A percentile compares a stretch with the other conserved stretches of the same genome.
These are phyloP conservation scores for Albifimbria verrucaria DNA, from an alignment of 2,329 filamentous ascomycete species.

Conservation along the genomic window DNA sequence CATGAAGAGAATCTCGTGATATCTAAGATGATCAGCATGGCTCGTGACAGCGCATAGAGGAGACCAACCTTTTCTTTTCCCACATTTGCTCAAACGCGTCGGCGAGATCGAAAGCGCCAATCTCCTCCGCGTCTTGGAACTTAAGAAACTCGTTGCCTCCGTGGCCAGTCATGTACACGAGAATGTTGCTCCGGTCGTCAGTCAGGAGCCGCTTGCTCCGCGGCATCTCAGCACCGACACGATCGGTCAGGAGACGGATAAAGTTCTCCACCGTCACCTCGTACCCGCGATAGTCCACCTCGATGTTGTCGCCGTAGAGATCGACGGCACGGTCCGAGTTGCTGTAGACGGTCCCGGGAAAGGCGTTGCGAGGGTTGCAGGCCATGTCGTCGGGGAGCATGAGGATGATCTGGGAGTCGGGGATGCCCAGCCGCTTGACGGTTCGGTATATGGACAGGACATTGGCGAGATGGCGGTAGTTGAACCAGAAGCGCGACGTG, in stretches of 20 bases:
- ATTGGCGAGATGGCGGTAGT: slow-evolving; percentile 97
- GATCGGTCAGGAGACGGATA: slow-evolving; percentile 89
- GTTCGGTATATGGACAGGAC: slow-evolving; percentile 96
- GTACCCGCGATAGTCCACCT: slow-evolving; percentile 97
- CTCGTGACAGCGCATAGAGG: not conserved
- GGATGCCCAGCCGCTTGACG: slow-evolving; percentile 95
- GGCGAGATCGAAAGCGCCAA: slow-evolving; percentile 91
- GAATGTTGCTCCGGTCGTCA: slow-evolving; percentile 91
- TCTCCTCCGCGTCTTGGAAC: slow-evolving; percentile 97
- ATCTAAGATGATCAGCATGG: slow-evolving; percentile 45
- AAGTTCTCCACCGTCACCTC: slow-evolving; percentile 99
- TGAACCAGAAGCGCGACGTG: slow-evolving; percentile 99
- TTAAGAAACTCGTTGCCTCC: slow-evolving; percentile 97
- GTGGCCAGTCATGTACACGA: slow-evolving; percentile 99
- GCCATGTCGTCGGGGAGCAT: slow-evolving; percentile 99
- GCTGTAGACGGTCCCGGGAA: slow-evolving; percentile 96
- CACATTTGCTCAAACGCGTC: slow-evolving; percentile 99
- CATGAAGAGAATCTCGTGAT: slow-evolving; percentile 98
- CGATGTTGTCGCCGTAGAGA: slow-evolving; percentile 96
- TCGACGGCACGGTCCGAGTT: slow-evolving; percentile 95
- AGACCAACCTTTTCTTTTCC: slow-evolving; percentile 89
- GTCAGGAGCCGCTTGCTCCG: slow-evolving; percentile 90
- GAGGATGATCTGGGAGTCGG: slow-evolving; percentile 97
- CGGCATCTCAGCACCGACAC: slow-evolving; percentile 91
- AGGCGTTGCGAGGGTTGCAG: slow-evolving; percentile 97